phyloP scores from a whole-genome alignment of 2,329 filamentous ascomycete genomes.

The Blumeriella jaapii region DNA sequence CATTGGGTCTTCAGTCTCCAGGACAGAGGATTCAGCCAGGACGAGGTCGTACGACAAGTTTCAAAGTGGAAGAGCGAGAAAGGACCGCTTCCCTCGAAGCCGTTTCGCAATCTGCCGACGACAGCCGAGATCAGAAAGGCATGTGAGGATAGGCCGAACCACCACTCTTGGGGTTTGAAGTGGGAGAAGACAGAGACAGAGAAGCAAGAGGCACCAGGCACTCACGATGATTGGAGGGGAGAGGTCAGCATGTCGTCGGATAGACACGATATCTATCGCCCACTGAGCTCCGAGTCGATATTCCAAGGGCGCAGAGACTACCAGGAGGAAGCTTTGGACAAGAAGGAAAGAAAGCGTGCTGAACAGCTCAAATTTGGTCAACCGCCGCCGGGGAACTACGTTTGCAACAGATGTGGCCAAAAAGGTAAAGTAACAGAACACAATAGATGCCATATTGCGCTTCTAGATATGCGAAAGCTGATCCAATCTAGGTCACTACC shows the following conservation, averaged over 20 bases:
- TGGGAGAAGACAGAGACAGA: neutral
- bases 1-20: conserved; percentile 20
- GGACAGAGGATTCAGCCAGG: conserved; percentile 10
- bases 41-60: conserved; percentile 11
- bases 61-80: conserved; percentile 13
- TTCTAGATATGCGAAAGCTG: too few species aligned
- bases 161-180: too few species aligned
- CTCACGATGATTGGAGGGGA: neutral
- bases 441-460: too few species aligned
- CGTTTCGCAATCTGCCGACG: neutral
- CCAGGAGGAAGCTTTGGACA: neutral
- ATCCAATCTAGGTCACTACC: conserved; percentile 29
- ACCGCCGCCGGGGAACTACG: conserved; percentile 14
- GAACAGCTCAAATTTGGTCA: conserved; percentile 3
- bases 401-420: conserved; percentile 21
- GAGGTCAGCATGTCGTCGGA: neutral
- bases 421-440: conserved; percentile 17
- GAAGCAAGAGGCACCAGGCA: neutral
- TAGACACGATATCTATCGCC: neutral
- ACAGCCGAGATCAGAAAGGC: neutral
- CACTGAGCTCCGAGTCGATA: too few species aligned
- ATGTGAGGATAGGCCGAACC: neutral
- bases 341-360: neutral
- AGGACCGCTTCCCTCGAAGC: conserved; percentile 2
- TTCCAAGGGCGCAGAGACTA: neutral